phyloP scores from a whole-genome alignment of 2,329 filamentous ascomycete genomes.

The Cladosporium velox region DNA sequence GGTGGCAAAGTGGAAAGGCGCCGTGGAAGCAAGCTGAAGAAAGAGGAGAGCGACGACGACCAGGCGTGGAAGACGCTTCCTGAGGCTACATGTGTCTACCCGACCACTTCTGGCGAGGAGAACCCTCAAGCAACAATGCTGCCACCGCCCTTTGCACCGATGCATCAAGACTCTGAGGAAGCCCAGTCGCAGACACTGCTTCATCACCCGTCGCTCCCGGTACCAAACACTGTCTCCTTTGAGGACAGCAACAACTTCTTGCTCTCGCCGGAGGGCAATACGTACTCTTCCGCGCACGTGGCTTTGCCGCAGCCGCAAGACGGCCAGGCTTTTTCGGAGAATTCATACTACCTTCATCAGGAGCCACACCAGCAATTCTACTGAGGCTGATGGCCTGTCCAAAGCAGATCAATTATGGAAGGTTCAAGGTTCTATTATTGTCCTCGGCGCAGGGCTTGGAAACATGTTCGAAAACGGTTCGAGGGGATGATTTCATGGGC shows the following conservation, averaged over 20 bases:
- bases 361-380: not conserved
- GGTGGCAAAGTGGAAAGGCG: not conserved
- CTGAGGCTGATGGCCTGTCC: too few relatives aligned
- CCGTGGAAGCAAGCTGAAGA: slow-evolving; percentile 1
- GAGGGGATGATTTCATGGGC: not conserved
- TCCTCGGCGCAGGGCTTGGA: not conserved
- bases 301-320: not conserved
- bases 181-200: not conserved
- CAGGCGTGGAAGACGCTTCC: slow-evolving; percentile 13
- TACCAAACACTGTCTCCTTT: not conserved
- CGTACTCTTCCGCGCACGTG: not conserved
- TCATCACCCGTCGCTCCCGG: not conserved
- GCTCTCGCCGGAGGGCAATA: not conserved
- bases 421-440: not conserved
- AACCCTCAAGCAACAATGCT: not conserved
- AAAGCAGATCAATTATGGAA: not conserved
- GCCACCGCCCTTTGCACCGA: not conserved
- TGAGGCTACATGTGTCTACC: not conserved
- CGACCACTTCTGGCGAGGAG: not conserved
- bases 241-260: not conserved
- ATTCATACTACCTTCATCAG: not conserved
- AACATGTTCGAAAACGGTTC: not conserved
- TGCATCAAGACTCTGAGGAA: not conserved
- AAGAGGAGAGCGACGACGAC: slow-evolving; percentile 12
- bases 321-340: not conserved